Percentiles rank a stretch among this genome's conserved stretches.
Evolutionary conservation across 495 filamentous ascomycete species (phyloP).

Genomic region (Penicillium cataractarum): DNA sequence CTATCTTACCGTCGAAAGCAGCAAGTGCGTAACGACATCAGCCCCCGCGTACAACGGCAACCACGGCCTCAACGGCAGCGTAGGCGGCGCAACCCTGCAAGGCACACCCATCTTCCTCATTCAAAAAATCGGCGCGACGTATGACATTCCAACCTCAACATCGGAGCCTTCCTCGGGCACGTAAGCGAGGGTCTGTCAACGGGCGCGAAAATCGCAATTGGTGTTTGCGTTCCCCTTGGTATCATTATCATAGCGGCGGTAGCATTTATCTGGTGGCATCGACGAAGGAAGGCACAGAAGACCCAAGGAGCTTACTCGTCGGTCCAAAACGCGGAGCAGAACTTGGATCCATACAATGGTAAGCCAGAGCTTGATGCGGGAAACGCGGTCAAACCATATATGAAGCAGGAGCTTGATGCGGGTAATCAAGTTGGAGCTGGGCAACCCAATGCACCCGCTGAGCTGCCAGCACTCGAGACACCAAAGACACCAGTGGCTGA

Average conservation of each 20-base stretch:
- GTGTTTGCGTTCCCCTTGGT: conserved; percentile 14
- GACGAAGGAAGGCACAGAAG: conserved; percentile 4
- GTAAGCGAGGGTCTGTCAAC: conserved; percentile 8
- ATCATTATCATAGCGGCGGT: conserved; percentile 13
- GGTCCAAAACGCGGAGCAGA: not conserved
- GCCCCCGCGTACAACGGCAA: conserved; percentile 9
- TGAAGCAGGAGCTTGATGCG: conserved; percentile 13
- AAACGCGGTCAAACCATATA: not conserved
- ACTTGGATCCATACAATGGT: conserved; percentile 1
- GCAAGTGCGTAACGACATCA: conserved; percentile 11
- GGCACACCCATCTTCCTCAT: conserved; percentile 18
- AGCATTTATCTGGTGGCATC: conserved; percentile 16
- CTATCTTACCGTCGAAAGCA: conserved; percentile 1
- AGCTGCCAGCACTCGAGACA: conserved; percentile 7
- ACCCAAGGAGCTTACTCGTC: not conserved
- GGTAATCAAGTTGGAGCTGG: not conserved
- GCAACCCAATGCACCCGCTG: not conserved
- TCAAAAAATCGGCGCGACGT: conserved; percentile 5
- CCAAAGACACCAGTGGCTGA: not conserved
- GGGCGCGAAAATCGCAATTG: conserved; percentile 19
- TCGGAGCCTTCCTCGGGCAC: not conserved
- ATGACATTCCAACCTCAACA: not conserved
- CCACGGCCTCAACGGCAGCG: conserved; percentile 1
- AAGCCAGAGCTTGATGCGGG: conserved; percentile 17
- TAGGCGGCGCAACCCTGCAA: conserved; percentile 12